Evolutionary conservation across 2,329 filamentous ascomycete species (phyloP), one percentile per base, ranked within the genome.

Genomic region (Ophiocordyceps camponoti-rufipedis): DNA sequence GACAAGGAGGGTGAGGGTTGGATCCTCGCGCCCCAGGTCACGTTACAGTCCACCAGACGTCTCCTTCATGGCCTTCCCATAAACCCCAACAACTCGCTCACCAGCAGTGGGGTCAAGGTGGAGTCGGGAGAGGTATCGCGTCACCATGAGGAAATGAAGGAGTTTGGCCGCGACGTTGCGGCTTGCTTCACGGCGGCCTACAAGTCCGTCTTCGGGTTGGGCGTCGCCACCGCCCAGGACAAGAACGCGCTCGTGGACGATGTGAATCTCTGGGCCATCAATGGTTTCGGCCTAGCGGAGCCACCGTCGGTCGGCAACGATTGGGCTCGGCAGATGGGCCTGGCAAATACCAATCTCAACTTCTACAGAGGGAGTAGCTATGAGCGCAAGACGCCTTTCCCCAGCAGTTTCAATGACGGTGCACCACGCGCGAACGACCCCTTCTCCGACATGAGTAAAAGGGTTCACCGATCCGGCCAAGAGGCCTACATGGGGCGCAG

Each of bases 1-100:
- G 76, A 78, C 49, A 83, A 84, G 59, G 69, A 76, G 52, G 84
- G 84, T 41, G 69, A 84, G 55, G 82, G 80, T 47, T 85, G 75
- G 70, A 60, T 88, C 32, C 60, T 89, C 42, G 50, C 85, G 2
- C 66, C 75, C 1, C 60, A 74, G 11, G 55, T 67, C 13, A 79
- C 85, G 53, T 57, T 70, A 7, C 16, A 51, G 0, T 58, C 64
- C 41, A 66, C 74, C 3, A 67, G 72, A 41, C 53, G 55, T 10
- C 64, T 74, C 43, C 69, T 88, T 45, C 57, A 61, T 5, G 69
- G 70, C 4, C 66, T 87, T 13, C 79, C 80, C 13, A 67, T 86
- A 51, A 62, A 75, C 54, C 67, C 68, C 7, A 73, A 76, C 51
- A 55, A 60, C 5, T 63, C 63, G 0, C 58, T 85, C 1, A 59